Conservation (phyloP, 2,329 filamentous ascomycete genomes). For the Phyllosticta citrichinensis region DNA sequence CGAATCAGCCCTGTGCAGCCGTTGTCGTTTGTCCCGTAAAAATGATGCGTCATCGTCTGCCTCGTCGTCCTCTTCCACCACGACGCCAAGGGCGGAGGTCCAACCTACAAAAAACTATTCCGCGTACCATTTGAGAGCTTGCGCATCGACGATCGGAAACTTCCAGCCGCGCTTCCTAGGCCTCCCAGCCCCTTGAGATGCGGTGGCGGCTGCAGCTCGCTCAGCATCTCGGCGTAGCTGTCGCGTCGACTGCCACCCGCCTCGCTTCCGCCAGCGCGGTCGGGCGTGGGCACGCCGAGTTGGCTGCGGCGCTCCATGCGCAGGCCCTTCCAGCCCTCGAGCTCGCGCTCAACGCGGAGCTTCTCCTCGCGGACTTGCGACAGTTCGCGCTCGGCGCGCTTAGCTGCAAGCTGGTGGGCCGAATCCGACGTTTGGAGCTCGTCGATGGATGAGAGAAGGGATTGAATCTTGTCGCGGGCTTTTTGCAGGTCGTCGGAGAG, state of each 20-base stretch:
- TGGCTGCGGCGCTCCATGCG: constrained; percentile 47
- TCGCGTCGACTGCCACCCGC: constrained; percentile 34
- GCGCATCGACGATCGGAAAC: background rate
- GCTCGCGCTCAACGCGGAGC: constrained; percentile 72
- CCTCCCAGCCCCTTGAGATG: background rate
- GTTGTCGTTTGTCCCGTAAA: background rate
- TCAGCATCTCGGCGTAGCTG: constrained; percentile 15
- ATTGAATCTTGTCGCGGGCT: constrained; percentile 82
- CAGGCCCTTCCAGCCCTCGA: constrained; percentile 70
- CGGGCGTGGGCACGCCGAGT: constrained; percentile 20
- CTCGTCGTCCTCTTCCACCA: background rate
- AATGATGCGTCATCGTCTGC: background rate
- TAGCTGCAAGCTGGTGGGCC: constrained; percentile 65
- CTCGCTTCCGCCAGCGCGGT: constrained; percentile 29
- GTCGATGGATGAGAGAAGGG: constrained; percentile 82
- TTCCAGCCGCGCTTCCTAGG: background rate
- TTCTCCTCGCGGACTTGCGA: constrained; percentile 79
- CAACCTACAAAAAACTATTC: constrained; percentile 11
- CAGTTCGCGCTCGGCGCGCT: constrained; percentile 81
- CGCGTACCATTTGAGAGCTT: background rate
- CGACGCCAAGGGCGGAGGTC: constrained; percentile 7
- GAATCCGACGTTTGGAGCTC: constrained; percentile 86
- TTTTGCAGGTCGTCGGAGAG: constrained; percentile 75
- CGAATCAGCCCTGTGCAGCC: background rate
- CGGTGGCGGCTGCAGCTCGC: constrained; percentile 6